These are phyloP conservation scores for Mycena belliarum DNA, from an alignment of 768 basidiomycete species.

Conservation along the genomic window DNA sequence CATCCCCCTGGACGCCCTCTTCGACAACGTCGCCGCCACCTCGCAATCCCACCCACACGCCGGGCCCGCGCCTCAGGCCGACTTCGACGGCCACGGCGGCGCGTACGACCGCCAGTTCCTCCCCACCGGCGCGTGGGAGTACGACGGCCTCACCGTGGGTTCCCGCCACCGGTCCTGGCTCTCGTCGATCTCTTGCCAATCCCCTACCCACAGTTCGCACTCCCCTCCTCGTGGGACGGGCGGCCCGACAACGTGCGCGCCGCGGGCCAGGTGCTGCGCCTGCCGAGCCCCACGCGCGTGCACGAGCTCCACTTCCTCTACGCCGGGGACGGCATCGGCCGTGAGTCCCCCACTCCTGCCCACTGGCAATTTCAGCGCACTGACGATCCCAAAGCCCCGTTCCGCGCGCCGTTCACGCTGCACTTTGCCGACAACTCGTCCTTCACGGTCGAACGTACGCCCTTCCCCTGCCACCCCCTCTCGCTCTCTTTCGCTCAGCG, in stretches of 20 bases:
- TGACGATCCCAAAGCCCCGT: too few species aligned
- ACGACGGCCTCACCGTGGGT: constrained; percentile 41
- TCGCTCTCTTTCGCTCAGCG: too few species aligned
- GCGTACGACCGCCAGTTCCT: constrained; percentile 44
- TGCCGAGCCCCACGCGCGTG: constrained; percentile 33
- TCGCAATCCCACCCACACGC: too few species aligned
- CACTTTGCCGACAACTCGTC: constrained; percentile 39
- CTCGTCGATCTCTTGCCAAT: neutral
- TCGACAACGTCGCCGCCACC: constrained; percentile 48
- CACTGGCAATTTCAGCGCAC: too few species aligned
- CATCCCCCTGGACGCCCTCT: constrained; percentile 31
- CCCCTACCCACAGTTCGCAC: constrained; percentile 41
- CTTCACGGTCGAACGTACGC: too few species aligned
- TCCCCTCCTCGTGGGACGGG: constrained; percentile 43
- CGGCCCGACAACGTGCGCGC: constrained; percentile 47
- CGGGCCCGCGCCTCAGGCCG: constrained; percentile 30
- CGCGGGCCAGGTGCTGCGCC: constrained; percentile 39
- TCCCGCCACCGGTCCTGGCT: neutral
- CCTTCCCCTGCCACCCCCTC: too few species aligned
- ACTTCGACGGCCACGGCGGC: constrained; percentile 40
- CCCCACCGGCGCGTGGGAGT: constrained; percentile 38
- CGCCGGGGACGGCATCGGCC: constrained; percentile 39
- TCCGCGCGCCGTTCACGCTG: constrained; percentile 38
- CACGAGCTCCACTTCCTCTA: constrained; percentile 54
- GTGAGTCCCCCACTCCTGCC: constrained; percentile 27